Evolutionary conservation across 768 basidiomycete species (phyloP), one percentile per base, ranked within the genome.

Genomic region (Leucocoprinus leucothites): DNA sequence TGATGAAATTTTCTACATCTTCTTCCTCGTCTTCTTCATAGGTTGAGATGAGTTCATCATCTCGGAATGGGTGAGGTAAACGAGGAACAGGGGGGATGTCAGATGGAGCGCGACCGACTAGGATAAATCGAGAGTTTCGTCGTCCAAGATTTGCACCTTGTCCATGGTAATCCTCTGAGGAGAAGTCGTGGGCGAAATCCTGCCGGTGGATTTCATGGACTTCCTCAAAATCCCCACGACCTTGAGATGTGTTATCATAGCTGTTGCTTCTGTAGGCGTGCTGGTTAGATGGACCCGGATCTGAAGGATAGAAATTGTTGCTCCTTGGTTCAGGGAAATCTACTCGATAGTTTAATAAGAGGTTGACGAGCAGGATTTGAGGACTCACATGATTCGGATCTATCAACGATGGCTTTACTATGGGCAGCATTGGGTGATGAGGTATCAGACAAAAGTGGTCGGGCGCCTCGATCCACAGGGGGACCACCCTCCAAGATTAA

Each of bases 1-100:
- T 94, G 67, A 98, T 86, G 64, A 93, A 97, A 14, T 86, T 81
- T 56, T 77, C 81, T 48, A 48, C 56, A 31, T 61, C 60, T 34
- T 61, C 58, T 44, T 93, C 90, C 13, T 79, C 78, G 21, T 85
- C 83, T 72, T 81, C 84, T 55, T 77, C 47, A 82, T 8, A 77
- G 76, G 2, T 74, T 74, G 9, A 35, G 7, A 21, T 28, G 3
- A 77, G 76, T 34, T 70, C 74, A 3, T 79, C 77, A 24, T 75
- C 80, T 44, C 76, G 71, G 35, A 55, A 9, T 18, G 18, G 48
- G 16, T 35, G 6, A 8, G 36, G 14, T 5, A 21, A 5, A 18
- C 25, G 47, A 22, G 38, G 47, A 24, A 43, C 11, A n/a, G 45
- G 47, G 11, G 16, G 36, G n/a, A 48, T 19, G 21, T 42, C 54